Base-by-base conservation (phyloP, 345 rosid species). In the Eutrema yunnanense region DNA sequence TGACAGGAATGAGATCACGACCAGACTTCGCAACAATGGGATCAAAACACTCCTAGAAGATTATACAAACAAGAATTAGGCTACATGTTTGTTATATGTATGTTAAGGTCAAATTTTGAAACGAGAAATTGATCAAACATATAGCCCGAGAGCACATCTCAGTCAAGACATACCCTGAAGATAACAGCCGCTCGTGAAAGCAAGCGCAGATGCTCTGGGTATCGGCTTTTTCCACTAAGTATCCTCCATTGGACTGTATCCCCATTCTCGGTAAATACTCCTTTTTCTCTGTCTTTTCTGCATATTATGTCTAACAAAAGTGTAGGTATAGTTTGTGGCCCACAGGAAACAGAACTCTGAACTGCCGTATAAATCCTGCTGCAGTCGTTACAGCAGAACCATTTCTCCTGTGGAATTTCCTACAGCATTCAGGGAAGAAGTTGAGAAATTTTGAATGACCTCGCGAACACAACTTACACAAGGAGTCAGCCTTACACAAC, bases 1-100 rank as follows among this genome's bases (percentile, higher is more conserved):
- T 96, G 67, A 87, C 83, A 77, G 97, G 97, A 82, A 96, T 92
- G 76, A 96, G 88, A 88, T 96, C 99, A 73, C 98, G 96, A n/a
- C 97, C 97, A 55, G 82, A 82, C 79, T 78, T 79, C 14, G 94
- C 91, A 70, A 88, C 86, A 67, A 96, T 96, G 37, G 99, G 98
- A 84, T 90, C 96, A 79, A 96, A 96, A 77, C 98, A 88, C 73
- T 96, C 97, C 99, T 96, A 86, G 38, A 65, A 81, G 74, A 59
- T 70, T 46, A 67, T 51, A 48, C 29, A 51, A n/a, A 9, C 7
- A 69, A 71, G 32, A 50, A 76, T 77, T 40, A 81, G 55, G 43
- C 41, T 61, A 61, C 32, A 58, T 40, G 42, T 48, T 47, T 40
- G 40, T 26, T 14, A 43, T 5, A 73, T 11, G 53, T 42, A 55